Percentiles rank a stretch among this genome's conserved stretches.
Conservation (phyloP, 2,329 filamentous ascomycete species). For the Paecilomyces sp. region DNA sequence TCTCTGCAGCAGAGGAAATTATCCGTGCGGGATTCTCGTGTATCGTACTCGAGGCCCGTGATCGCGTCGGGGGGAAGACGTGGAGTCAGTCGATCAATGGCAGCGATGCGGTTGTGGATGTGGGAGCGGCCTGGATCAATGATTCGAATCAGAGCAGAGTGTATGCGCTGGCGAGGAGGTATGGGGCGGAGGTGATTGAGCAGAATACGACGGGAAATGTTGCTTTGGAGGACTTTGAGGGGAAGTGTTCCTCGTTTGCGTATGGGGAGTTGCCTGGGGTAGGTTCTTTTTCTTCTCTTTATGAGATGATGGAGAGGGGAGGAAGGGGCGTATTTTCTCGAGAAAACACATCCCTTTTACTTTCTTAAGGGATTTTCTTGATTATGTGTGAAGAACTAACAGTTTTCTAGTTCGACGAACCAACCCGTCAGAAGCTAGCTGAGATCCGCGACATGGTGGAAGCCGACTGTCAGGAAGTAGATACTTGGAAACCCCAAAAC, state of each 20-base stretch:
- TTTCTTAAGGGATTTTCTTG: neutral
- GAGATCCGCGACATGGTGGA: neutral
- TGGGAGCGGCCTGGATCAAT: slow-evolving; percentile 33
- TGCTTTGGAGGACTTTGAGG: slow-evolving; percentile 20
- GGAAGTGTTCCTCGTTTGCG: slow-evolving; percentile 4
- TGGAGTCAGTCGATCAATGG: slow-evolving; percentile 19
- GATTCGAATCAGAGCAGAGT: slow-evolving; percentile 22
- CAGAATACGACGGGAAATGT: slow-evolving; percentile 23
- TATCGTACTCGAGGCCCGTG: slow-evolving; percentile 34
- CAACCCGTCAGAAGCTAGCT: neutral
- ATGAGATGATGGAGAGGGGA: too few relatives aligned
- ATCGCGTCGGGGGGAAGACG: slow-evolving; percentile 38
- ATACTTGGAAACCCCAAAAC: slow-evolving; percentile 10
- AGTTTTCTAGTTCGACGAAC: neutral
- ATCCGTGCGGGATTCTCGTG: slow-evolving; percentile 24
- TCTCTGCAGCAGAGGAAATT: slow-evolving; percentile 26
- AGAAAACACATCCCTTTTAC: neutral
- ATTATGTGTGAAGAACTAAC: neutral
- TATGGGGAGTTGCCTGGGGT: slow-evolving; percentile 7
- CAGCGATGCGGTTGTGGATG: slow-evolving; percentile 20
- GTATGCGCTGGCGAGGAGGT: slow-evolving; percentile 18
- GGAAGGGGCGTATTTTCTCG: neutral
- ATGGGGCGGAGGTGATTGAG: slow-evolving; percentile 20
- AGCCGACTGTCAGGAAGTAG: neutral
- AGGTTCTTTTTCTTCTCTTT: neutral